Percentiles rank a stretch among this genome's conserved stretches.
phyloP scores from a whole-genome alignment of 1,284 basidiomycete genomes.

The Xerocomus nothofagi region DNA sequence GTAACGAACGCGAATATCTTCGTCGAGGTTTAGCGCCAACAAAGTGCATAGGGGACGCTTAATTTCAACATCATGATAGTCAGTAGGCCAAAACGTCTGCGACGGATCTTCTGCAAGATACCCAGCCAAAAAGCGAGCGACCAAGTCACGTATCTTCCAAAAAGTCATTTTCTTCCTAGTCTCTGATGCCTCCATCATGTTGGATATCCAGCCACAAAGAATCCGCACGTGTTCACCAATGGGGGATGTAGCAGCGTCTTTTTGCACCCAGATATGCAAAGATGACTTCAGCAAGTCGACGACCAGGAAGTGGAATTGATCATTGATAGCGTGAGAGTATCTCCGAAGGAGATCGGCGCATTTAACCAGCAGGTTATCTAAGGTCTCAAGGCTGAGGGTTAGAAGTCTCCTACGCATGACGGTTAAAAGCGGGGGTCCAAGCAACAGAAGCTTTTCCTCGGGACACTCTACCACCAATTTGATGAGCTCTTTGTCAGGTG shows the following conservation, averaged over 20 bases:
- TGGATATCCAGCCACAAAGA: slow-evolving; percentile 56
- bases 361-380: slow-evolving; percentile 55
- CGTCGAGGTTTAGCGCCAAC: slow-evolving; percentile 57
- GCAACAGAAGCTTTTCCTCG: slow-evolving; percentile 52
- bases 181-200: slow-evolving; percentile 36
- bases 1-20: slow-evolving; percentile 86
- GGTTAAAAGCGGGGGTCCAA: slow-evolving; percentile 58
- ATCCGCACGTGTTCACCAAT: slow-evolving; percentile 46
- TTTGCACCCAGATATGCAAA: slow-evolving; percentile 60
- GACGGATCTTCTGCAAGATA: slow-evolving; percentile 64
- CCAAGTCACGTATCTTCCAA: slow-evolving; percentile 70
- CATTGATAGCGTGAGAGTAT: slow-evolving; percentile 62
- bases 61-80: slow-evolving; percentile 34
- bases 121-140: slow-evolving; percentile 64
- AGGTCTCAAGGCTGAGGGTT: slow-evolving; percentile 48
- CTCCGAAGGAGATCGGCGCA: slow-evolving; percentile 53
- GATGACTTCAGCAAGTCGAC: slow-evolving; percentile 70
- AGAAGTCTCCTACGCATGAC: slow-evolving; percentile 57
- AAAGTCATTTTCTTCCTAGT: slow-evolving; percentile 47
- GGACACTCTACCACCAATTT: slow-evolving; percentile 57
- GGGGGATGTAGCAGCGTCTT: slow-evolving; percentile 37
- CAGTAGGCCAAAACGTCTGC: slow-evolving; percentile 49
- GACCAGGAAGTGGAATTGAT: slow-evolving; percentile 53
- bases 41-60: slow-evolving; percentile 50
- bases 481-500: slow-evolving; percentile 63